Percentiles rank a stretch among this genome's conserved stretches.
phyloP scores from a whole-genome alignment of 352 stramenopile genomes.

The Phytophthora colocasiae region DNA sequence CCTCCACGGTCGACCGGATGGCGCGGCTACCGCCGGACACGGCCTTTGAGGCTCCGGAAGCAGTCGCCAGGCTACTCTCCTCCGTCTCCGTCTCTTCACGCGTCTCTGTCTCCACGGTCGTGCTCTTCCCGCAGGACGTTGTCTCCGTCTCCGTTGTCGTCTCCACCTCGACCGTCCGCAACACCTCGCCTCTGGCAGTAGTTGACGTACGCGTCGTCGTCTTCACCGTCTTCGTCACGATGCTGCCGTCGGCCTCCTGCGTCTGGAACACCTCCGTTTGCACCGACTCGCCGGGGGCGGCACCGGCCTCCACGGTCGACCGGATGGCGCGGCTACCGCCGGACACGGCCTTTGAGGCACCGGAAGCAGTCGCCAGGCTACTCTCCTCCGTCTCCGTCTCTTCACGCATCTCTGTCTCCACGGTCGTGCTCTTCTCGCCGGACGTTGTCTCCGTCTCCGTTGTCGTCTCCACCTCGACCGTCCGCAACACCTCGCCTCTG shows the following conservation, averaged over 20 bases:
- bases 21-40: not conserved
- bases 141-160: too few relatives aligned
- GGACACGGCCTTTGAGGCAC: not conserved
- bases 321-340: slow-evolving; percentile 4
- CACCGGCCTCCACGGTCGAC: slow-evolving; percentile 7
- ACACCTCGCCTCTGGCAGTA: slow-evolving; percentile 17
- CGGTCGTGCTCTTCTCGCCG: too few relatives aligned
- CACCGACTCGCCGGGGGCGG: slow-evolving; percentile 16
- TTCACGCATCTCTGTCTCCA: too few relatives aligned
- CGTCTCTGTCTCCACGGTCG: too few relatives aligned
- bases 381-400: slow-evolving; percentile 4
- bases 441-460: too few relatives aligned
- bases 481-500: slow-evolving; percentile 2
- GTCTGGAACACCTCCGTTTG: slow-evolving; percentile 28
- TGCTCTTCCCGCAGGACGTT: too few relatives aligned
- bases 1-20: not conserved
- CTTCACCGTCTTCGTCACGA: slow-evolving; percentile 31
- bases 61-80: slow-evolving; percentile 18
- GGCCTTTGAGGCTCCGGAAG: too few relatives aligned
- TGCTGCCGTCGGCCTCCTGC: slow-evolving; percentile 22
- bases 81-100: too few relatives aligned
- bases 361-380: slow-evolving; percentile 3
- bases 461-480: slow-evolving; percentile 17
- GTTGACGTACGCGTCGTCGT: slow-evolving; percentile 18
- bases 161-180: slow-evolving; percentile 21